Evolutionary conservation across 768 basidiomycete genomes (phyloP).

Genomic region (Kockovaella imperatae): DNA sequence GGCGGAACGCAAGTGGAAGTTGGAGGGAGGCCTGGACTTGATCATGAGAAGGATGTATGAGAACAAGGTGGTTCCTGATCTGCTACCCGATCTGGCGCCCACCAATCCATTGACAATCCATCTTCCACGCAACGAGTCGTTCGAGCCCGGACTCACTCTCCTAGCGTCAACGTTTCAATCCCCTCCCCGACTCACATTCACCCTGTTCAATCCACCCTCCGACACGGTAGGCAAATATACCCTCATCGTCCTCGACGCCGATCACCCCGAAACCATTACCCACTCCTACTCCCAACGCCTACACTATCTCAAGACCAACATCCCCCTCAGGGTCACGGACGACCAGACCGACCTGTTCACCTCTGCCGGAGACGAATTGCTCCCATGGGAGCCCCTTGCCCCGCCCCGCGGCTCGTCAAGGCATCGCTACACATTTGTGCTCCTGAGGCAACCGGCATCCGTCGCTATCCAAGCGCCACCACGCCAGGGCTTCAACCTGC

Average conservation of each 20-base stretch:
- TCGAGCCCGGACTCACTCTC: slow-evolving; percentile 26
- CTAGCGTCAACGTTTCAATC: slow-evolving; percentile 52
- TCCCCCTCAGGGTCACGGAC: slow-evolving; percentile 45
- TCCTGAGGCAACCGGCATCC: slow-evolving; percentile 56
- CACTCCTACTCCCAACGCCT: slow-evolving; percentile 49
- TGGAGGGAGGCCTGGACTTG: slow-evolving; percentile 72
- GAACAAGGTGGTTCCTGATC: slow-evolving; percentile 84
- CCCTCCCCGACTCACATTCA: slow-evolving; percentile 62
- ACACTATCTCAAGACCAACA: slow-evolving; percentile 50
- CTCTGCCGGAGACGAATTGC: slow-evolving; percentile 22
- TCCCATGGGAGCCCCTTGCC: slow-evolving; percentile 76
- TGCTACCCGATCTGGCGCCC: slow-evolving; percentile 64
- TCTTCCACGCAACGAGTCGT: slow-evolving; percentile 1
- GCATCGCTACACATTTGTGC: slow-evolving; percentile 76
- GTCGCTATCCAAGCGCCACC: neutral
- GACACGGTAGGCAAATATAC: slow-evolving; percentile 73
- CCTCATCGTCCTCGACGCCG: slow-evolving; percentile 78
- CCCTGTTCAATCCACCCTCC: slow-evolving; percentile 59
- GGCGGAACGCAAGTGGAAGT: slow-evolving; percentile 74
- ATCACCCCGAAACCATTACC: slow-evolving; percentile 68
- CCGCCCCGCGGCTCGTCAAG: slow-evolving; percentile 81
- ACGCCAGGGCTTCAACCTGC: slow-evolving; percentile 13
- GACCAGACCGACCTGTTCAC: slow-evolving; percentile 19
- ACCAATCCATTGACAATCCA: slow-evolving; percentile 58
- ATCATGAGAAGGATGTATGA: slow-evolving; percentile 92